phyloP scores from a whole-genome alignment of 768 basidiomycete species.

The Leucogyrophana mollusca region DNA sequence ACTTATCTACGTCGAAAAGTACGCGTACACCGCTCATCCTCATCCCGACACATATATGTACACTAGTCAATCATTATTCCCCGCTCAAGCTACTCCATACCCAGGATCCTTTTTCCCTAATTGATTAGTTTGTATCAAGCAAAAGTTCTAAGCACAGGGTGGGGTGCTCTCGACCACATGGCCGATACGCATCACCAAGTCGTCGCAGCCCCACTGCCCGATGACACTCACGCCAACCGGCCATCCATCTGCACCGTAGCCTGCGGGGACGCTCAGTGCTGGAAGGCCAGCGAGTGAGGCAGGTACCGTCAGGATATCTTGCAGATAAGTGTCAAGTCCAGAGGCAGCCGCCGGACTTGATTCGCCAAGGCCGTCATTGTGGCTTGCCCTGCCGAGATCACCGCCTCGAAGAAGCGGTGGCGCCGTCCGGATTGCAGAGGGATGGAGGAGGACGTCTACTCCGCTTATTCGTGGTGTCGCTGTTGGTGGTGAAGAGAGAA shows the following conservation, averaged over 20 bases:
- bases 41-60: conserved; percentile 15
- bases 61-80: conserved; percentile 21
- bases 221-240: conserved; percentile 82
- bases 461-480: conserved; percentile 17
- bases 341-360: not conserved
- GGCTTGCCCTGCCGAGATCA: too few relatives aligned
- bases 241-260: conserved; percentile 58
- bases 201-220: conserved; percentile 85
- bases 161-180: conserved; percentile 43
- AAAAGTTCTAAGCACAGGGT: too few relatives aligned
- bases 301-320: conserved; percentile 90
- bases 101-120: too few relatives aligned
- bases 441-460: conserved; percentile 85
- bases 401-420: too few relatives aligned
- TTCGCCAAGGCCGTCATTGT: too few relatives aligned
- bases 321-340: conserved; percentile 68
- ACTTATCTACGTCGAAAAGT: not conserved
- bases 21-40: conserved; percentile 12
- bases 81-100: conserved; percentile 21
- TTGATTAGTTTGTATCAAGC: too few relatives aligned
- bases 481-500: conserved; percentile 20
- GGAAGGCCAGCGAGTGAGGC: conserved; percentile 90
- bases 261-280: conserved; percentile 69
- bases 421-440: conserved; percentile 84
- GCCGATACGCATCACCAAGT: conserved; percentile 55